A percentile compares a stretch with the other conserved stretches of the same genome.
phyloP scores from a whole-genome alignment of 2,329 filamentous ascomycete species.

The Myriosclerotinia duriaeana region DNA sequence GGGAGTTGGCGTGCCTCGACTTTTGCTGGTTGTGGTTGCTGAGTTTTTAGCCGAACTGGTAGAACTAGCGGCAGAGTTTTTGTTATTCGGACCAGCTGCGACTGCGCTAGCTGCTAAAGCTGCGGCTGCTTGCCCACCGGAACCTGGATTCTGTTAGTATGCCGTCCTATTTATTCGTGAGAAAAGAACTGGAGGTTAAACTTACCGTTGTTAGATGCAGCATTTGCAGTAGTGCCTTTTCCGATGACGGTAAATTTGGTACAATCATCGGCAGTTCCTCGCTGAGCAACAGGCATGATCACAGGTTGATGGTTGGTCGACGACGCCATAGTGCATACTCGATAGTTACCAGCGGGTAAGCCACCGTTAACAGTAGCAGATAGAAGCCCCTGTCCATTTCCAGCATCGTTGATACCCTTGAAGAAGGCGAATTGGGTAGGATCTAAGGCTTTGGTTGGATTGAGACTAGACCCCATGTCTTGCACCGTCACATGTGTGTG shows the following conservation, averaged over 20 bases:
- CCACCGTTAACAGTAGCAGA: constrained; percentile 43
- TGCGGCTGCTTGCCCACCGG: constrained; percentile 25
- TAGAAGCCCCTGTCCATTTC: constrained; percentile 44
- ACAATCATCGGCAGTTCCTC: constrained; percentile 49
- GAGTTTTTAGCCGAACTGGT: no score
- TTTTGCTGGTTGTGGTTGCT: no score
- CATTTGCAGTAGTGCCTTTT: constrained; percentile 27
- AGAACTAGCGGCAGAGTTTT: no score
- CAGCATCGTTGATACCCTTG: constrained; percentile 46
- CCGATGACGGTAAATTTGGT: constrained; percentile 46
- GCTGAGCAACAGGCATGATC: constrained; percentile 47
- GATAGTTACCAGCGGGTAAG: constrained; percentile 46
- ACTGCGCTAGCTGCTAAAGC: constrained; percentile 29
- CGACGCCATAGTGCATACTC: constrained; percentile 47
- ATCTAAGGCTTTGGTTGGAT: constrained; percentile 39
- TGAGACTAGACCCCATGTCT: constrained; percentile 40
- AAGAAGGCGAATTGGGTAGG: constrained; percentile 44
- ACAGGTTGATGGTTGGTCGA: constrained; percentile 48
- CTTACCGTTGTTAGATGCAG: constrained; percentile 27
- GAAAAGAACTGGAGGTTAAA: neutral
- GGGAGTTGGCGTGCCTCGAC: neutral
- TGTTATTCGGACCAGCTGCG: constrained; percentile 21
- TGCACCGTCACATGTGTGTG: constrained; percentile 46
- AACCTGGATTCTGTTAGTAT: constrained; percentile 5
- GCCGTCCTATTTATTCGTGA: neutral